Percentiles rank a stretch among this genome's conserved stretches.
Evolutionary conservation across 2,329 filamentous ascomycete species (phyloP).

Genomic region (Colletotrichum horii): DNA sequence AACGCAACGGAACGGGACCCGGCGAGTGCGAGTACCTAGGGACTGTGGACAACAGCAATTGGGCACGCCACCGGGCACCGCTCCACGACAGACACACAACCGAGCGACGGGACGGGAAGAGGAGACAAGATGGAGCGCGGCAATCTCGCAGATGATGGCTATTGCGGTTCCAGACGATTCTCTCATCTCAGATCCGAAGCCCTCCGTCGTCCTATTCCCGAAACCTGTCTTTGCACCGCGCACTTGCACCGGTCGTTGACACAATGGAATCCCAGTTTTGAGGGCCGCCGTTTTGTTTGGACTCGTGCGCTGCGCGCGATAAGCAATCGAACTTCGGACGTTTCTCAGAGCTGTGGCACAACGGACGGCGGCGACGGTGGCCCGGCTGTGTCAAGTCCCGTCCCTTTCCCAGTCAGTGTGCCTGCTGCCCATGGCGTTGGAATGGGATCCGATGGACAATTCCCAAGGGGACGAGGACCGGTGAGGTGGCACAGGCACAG

Average conservation of each 20-base stretch:
- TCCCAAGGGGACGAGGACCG: constrained; percentile 1
- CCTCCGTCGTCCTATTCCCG: neutral
- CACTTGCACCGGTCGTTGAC: neutral
- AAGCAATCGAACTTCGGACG: neutral
- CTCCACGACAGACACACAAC: neutral
- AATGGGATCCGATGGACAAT: neutral
- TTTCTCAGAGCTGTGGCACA: constrained; percentile 4
- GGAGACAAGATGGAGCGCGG: neutral
- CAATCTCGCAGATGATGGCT: neutral
- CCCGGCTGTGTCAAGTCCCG: neutral
- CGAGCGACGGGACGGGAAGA: neutral
- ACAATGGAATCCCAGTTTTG: neutral
- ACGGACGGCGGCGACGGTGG: constrained; percentile 8
- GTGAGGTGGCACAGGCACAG: neutral
- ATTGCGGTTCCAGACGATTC: constrained; percentile 18
- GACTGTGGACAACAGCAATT: neutral
- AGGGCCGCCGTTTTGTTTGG: neutral
- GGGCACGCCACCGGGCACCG: neutral
- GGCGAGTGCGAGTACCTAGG: neutral
- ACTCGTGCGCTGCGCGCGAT: neutral
- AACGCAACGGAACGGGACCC: neutral
- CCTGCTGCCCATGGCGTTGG: constrained; percentile 16
- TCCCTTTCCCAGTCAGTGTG: neutral
- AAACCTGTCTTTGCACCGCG: neutral
- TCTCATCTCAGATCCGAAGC: neutral